These are phyloP conservation scores for Umbelopsis sp. DNA, from an alignment of 192 early-diverging fungal genomes.

Conservation along the genomic window DNA sequence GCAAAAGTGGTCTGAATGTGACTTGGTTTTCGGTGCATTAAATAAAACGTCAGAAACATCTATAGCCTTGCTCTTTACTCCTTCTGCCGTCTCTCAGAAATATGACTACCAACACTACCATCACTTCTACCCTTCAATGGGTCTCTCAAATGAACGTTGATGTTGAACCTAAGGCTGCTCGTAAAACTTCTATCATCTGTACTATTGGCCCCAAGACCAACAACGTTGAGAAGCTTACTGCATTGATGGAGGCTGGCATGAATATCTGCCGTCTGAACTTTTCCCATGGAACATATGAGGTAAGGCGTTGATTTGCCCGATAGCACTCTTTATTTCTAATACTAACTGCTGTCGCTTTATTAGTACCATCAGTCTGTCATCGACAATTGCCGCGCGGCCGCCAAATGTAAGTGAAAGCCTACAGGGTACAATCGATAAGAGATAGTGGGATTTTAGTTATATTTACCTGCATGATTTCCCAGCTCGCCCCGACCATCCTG, in stretches of 20 bases:
- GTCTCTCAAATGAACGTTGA: constrained; percentile 66
- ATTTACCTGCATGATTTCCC: constrained; percentile 3
- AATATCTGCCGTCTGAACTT: constrained; percentile 85
- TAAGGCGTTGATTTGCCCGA: constrained; percentile 17
- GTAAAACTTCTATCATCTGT: constrained; percentile 85
- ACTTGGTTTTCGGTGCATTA: constrained; percentile 2
- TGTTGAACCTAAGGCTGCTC: constrained; percentile 54
- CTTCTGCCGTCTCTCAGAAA: not conserved
- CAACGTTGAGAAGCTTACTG: constrained; percentile 67
- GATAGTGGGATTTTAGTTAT: constrained; percentile 2
- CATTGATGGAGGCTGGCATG: constrained; percentile 76
- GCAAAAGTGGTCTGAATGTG: not conserved
- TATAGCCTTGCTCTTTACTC: not conserved
- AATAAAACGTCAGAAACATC: not conserved
- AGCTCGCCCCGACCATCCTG: constrained; percentile 44
- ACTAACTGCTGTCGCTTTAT: not conserved
- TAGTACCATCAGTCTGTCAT: constrained; percentile 74
- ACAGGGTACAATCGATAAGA: not conserved
- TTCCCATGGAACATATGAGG: constrained; percentile 68
- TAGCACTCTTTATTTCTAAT: not conserved
- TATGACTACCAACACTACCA: constrained; percentile 28
- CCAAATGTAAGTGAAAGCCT: constrained; percentile 27
- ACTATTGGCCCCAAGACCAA: constrained; percentile 83
- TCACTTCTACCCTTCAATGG: constrained; percentile 72
- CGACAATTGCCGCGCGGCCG: constrained; percentile 65